phyloP scores from a whole-genome alignment of 2,329 filamentous ascomycete species.

The Keithomyces neogunnii region DNA sequence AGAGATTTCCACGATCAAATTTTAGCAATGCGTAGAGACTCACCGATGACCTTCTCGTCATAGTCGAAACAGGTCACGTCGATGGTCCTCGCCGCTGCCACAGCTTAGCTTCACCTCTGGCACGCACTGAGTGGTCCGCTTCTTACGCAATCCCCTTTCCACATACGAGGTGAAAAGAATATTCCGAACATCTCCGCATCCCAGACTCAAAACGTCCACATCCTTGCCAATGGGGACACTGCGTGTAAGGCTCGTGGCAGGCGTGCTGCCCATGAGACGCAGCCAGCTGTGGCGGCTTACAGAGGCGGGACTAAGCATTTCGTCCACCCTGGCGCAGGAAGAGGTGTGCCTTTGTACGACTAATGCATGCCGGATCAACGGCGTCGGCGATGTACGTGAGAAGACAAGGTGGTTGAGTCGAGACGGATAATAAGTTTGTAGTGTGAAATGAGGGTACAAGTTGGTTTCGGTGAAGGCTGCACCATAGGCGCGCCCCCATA shows the following conservation, averaged over 20 bases:
- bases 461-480: too few species aligned
- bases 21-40: slow-evolving; percentile 5
- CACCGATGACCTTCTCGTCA: slow-evolving; percentile 41
- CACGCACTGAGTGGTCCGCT: not conserved
- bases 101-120: slow-evolving; percentile 12
- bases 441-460: too few species aligned
- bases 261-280: slow-evolving; percentile 46
- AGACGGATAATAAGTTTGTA: too few species aligned
- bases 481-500: too few species aligned
- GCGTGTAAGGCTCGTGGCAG: slow-evolving; percentile 40
- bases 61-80: slow-evolving; percentile 51
- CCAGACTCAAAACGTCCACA: slow-evolving; percentile 43
- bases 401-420: too few species aligned
- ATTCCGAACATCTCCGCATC: slow-evolving; percentile 48
- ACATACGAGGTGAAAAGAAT: slow-evolving; percentile 45
- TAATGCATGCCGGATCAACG: too few species aligned
- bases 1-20: not conserved
- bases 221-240: slow-evolving; percentile 39
- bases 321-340: too few species aligned
- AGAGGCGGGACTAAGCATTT: too few species aligned
- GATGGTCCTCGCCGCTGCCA: slow-evolving; percentile 29
- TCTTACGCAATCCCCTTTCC: slow-evolving; percentile 28
- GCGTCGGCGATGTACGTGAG: too few species aligned
- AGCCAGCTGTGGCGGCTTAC: slow-evolving; percentile 16
- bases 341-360: too few species aligned